Percentiles rank a stretch among this genome's conserved stretches.
Evolutionary conservation across 2,329 filamentous ascomycete genomes (phyloP).

Genomic region (Colletotrichum horii): DNA sequence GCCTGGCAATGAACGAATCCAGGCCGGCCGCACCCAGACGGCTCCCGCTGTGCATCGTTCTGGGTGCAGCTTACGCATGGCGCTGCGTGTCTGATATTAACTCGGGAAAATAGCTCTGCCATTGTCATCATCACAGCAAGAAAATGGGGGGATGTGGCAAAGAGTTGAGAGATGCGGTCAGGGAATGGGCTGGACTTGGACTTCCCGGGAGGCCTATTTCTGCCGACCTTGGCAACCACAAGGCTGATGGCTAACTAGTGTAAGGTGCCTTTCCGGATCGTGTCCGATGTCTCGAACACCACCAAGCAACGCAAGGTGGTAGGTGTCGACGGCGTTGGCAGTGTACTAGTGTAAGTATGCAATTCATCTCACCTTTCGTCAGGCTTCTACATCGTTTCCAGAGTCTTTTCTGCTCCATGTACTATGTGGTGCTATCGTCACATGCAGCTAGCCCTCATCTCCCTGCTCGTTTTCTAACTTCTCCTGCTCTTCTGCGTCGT

Average conservation of each 20-base stretch:
- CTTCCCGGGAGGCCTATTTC: not conserved
- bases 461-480: not conserved
- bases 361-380: not conserved
- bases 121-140: not conserved
- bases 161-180: not conserved
- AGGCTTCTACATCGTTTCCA: not conserved
- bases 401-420: not conserved
- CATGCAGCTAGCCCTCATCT: not conserved
- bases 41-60: not conserved
- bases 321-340: no score
- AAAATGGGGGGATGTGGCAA: not conserved
- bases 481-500: not conserved
- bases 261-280: not conserved
- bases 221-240: not conserved
- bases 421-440: not conserved
- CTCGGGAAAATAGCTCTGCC: not conserved
- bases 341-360: not conserved
- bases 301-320: not conserved
- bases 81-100: not conserved
- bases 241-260: not conserved
- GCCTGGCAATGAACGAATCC: not conserved
- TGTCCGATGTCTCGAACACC: not conserved
- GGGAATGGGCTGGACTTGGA: not conserved
- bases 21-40: no score
- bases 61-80: not conserved